Evolutionary conservation across 78 protist genomes (phyloP).

Genomic region (Isochrysis galbana): DNA sequence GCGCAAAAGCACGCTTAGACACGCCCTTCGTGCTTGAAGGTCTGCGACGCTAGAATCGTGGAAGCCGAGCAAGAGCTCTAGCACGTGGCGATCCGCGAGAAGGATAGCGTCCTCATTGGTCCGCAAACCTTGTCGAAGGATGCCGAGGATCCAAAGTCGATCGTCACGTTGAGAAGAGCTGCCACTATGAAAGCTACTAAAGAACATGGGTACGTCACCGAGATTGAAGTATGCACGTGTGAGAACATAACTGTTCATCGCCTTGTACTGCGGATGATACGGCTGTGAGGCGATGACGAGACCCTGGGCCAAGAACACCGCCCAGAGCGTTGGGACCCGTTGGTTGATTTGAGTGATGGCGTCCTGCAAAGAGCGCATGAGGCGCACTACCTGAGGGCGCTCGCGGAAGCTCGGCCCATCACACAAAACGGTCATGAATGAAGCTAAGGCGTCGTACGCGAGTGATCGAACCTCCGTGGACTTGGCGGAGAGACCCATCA

Average conservation of each 20-base stretch:
- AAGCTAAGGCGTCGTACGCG: background rate
- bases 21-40: background rate
- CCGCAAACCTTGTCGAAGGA: background rate
- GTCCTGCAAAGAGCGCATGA: background rate
- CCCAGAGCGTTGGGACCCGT: background rate
- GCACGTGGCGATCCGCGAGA: background rate
- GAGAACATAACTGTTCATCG: background rate
- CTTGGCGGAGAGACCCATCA: background rate
- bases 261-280: background rate
- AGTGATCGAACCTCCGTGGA: background rate
- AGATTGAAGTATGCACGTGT: background rate
- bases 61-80: background rate
- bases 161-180: background rate
- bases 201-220: constrained; percentile 2
- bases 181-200: background rate
- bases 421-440: background rate
- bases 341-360: background rate
- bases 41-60: background rate
- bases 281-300: background rate
- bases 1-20: background rate
- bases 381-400: background rate
- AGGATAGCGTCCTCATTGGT: background rate
- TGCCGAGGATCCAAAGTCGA: background rate
- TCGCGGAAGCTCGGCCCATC: background rate
- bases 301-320: background rate